Percentiles rank a stretch among this genome's conserved stretches.
Conservation (phyloP, 345 rosid species). For the Psidium friedrichsthalianum region DNA sequence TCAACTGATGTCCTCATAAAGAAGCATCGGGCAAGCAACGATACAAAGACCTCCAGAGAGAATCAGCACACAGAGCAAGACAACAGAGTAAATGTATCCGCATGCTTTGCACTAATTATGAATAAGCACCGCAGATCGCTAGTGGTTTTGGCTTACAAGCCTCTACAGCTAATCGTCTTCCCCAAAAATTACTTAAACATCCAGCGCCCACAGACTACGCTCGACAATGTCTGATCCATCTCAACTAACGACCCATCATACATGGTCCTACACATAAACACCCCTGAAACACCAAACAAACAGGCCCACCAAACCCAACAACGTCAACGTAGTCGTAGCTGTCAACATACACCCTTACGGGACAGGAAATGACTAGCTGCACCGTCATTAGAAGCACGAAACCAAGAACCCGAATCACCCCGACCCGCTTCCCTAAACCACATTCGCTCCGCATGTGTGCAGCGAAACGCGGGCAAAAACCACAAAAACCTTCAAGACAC, state of each 20-base stretch:
- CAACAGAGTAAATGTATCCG: neutral
- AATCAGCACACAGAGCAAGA: neutral
- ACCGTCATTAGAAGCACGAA: neutral
- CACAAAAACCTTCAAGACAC: no score
- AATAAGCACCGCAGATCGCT: neutral
- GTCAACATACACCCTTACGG: neutral
- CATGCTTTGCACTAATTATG: neutral
- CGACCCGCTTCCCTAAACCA: no score
- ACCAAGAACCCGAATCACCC: neutral
- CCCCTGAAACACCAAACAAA: neutral
- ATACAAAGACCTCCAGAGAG: neutral
- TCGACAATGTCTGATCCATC: neutral
- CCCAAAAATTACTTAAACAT: accelerated
- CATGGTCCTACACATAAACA: no score
- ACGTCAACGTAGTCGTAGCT: neutral
- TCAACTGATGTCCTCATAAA: neutral
- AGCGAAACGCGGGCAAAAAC: no score
- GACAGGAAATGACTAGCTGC: neutral
- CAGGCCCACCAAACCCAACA: neutral
- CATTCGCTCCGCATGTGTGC: no score
- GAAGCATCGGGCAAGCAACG: neutral
- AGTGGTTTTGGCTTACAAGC: neutral
- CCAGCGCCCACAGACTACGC: neutral
- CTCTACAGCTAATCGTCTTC: neutral
- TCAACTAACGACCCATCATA: neutral